Evolutionary conservation across 1,284 basidiomycete genomes (phyloP).

Genomic region (Marasmius fiardii): DNA sequence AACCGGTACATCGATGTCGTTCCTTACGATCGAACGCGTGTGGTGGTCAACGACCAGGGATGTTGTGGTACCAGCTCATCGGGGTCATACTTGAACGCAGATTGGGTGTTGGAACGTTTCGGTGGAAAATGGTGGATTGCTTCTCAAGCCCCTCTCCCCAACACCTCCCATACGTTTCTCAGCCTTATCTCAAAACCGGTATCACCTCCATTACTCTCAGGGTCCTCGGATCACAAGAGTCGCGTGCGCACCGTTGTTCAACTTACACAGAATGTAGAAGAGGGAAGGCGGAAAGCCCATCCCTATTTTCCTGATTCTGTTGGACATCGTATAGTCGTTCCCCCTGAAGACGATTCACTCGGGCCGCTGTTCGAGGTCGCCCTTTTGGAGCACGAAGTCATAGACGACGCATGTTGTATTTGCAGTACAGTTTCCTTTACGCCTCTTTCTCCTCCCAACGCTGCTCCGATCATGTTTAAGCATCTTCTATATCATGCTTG

Average conservation of each 20-base stretch:
- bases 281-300: slow-evolving; percentile 67
- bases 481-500: slow-evolving; percentile 76
- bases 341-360: slow-evolving; percentile 38
- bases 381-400: slow-evolving; percentile 38
- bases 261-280: slow-evolving; percentile 67
- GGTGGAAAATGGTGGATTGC: slow-evolving; percentile 83
- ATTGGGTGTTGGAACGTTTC: slow-evolving; percentile 70
- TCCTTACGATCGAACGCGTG: slow-evolving; percentile 78
- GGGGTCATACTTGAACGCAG: slow-evolving; percentile 76
- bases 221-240: slow-evolving; percentile 12
- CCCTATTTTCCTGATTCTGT: slow-evolving; percentile 65
- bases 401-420: slow-evolving; percentile 58
- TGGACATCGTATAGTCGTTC: slow-evolving; percentile 51
- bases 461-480: slow-evolving; percentile 46
- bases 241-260: slow-evolving; percentile 75
- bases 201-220: slow-evolving; percentile 26
- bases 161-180: slow-evolving; percentile 72
- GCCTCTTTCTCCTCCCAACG: slow-evolving; percentile 28
- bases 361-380: slow-evolving; percentile 51
- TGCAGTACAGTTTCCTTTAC: slow-evolving; percentile 38
- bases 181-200: slow-evolving; percentile 56
- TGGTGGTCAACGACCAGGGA: slow-evolving; percentile 35
- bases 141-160: slow-evolving; percentile 72
- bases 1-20: slow-evolving; percentile 76
- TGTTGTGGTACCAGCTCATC: slow-evolving; percentile 15